phyloP scores from a whole-genome alignment of 495 filamentous ascomycete species.

The Podospora sp. region DNA sequence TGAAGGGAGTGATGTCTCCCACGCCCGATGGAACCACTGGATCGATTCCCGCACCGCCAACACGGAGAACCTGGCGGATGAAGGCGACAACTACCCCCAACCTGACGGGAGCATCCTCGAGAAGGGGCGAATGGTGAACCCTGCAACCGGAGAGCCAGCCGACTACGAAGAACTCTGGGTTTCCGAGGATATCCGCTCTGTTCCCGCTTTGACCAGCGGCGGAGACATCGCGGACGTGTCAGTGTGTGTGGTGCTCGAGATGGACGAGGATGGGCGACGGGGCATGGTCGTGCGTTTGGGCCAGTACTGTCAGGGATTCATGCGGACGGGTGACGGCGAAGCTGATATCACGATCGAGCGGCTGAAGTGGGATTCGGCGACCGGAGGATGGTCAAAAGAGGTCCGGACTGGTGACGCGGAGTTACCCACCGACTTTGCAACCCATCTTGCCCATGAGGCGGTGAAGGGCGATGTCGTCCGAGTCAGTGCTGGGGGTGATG shows the following conservation, averaged over 20 bases:
- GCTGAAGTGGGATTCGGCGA: slow-evolving; percentile 40
- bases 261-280: slow-evolving; percentile 29
- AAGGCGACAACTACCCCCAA: slow-evolving; percentile 52
- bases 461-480: slow-evolving; percentile 19
- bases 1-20: slow-evolving; percentile 23
- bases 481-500: slow-evolving; percentile 19
- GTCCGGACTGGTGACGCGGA: slow-evolving; percentile 25
- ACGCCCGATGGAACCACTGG: slow-evolving; percentile 55
- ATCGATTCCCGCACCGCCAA: slow-evolving; percentile 48
- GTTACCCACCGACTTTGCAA: slow-evolving; percentile 24
- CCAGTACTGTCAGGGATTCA: slow-evolving; percentile 49
- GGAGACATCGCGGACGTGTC: slow-evolving; percentile 8
- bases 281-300: slow-evolving; percentile 54
- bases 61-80: slow-evolving; percentile 43
- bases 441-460: slow-evolving; percentile 17
- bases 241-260: slow-evolving; percentile 39
- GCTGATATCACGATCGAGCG: slow-evolving; percentile 44
- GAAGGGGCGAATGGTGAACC: slow-evolving; percentile 52
- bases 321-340: slow-evolving; percentile 37
- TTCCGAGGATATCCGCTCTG: slow-evolving; percentile 31
- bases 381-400: slow-evolving; percentile 23
- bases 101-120: slow-evolving; percentile 51
- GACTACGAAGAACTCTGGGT: slow-evolving; percentile 60
- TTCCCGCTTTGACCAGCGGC: slow-evolving; percentile 21
- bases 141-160: slow-evolving; percentile 41